These are phyloP conservation scores for Fusarium sublunatum DNA, from an alignment of 2,329 filamentous ascomycete genomes.

Conservation along the genomic window DNA sequence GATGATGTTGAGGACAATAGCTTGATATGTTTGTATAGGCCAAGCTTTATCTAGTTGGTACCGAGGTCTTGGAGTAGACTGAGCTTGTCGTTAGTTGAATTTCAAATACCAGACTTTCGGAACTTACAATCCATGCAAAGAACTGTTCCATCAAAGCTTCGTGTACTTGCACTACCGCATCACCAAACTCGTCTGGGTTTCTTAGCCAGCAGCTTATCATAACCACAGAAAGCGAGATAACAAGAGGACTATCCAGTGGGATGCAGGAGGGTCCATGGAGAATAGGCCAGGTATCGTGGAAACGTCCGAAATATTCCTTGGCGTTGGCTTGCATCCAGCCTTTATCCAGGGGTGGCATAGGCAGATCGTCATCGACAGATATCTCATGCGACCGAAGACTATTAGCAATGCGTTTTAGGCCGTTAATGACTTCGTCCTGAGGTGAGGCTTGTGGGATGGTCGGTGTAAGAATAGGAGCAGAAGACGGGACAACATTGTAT, in stretches of 20 bases:
- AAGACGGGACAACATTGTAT: not conserved
- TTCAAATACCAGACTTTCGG: not conserved
- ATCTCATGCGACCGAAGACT: constrained; percentile 14
- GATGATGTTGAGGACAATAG: constrained; percentile 53
- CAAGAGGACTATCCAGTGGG: constrained; percentile 46
- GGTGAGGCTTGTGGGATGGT: not conserved
- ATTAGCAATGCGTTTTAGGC: constrained; percentile 19
- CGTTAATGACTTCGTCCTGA: constrained; percentile 14
- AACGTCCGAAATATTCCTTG: constrained; percentile 53
- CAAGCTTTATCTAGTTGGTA: constrained; percentile 39
- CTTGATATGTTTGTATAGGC: constrained; percentile 50
- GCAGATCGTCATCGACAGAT: constrained; percentile 19
- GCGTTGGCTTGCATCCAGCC: constrained; percentile 34
- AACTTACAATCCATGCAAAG: constrained; percentile 47
- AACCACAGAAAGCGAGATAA: constrained; percentile 47
- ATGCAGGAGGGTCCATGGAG: constrained; percentile 53
- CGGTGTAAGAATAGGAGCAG: constrained; percentile 2
- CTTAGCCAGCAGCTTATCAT: constrained; percentile 56
- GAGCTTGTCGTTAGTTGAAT: not conserved
- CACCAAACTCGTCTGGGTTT: constrained; percentile 42
- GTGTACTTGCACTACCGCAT: constrained; percentile 49
- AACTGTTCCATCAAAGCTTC: constrained; percentile 47
- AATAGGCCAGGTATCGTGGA: constrained; percentile 57
- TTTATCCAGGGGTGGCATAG: constrained; percentile 18
- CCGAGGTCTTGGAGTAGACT: constrained; percentile 35